A percentile compares a stretch with the other conserved stretches of the same genome.
These are phyloP conservation scores for Babesia gibsoni DNA, from an alignment of 169 alveolate species.

Conservation along the genomic window DNA sequence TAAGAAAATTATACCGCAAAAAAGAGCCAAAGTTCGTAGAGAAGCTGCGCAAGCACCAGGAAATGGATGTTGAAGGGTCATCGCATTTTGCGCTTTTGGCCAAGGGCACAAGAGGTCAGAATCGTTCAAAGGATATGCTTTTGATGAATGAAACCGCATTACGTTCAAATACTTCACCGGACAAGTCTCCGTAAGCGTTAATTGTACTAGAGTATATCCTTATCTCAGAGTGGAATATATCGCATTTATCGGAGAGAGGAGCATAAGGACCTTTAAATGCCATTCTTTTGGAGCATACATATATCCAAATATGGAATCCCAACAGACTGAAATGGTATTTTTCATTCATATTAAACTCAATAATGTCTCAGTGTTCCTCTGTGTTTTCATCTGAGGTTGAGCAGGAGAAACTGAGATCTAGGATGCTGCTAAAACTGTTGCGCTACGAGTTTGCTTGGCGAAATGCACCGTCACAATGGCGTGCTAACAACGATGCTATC, in stretches of 20 bases:
- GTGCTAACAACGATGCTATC: conserved; percentile 11
- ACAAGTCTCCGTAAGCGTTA: background rate
- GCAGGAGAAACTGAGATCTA: background rate
- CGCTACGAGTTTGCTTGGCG: conserved; percentile 28
- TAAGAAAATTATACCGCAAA: background rate
- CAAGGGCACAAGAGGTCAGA: background rate
- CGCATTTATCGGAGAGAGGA: conserved; percentile 15
- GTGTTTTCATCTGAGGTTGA: conserved; percentile 21
- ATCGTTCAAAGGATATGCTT: background rate
- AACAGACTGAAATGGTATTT: conserved; percentile 12
- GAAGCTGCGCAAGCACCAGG: background rate
- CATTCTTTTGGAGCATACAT: conserved; percentile 8
- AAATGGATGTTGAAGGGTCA: background rate
- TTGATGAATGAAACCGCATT: conserved; percentile 3
- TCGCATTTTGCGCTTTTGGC: conserved; percentile 16
- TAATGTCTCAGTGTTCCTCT: conserved; percentile 5
- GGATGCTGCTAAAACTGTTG: conserved; percentile 24
- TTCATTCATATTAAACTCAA: background rate
- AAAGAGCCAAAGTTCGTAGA: conserved; percentile 2
- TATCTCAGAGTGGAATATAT: conserved; percentile 14
- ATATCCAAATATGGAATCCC: background rate
- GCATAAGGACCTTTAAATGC: conserved; percentile 8
- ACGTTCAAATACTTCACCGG: background rate
- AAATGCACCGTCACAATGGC: conserved; percentile 19
- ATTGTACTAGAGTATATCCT: background rate